Base-by-base conservation (phyloP, 345 rosid genomes). In the Citrus sp. region DNA sequence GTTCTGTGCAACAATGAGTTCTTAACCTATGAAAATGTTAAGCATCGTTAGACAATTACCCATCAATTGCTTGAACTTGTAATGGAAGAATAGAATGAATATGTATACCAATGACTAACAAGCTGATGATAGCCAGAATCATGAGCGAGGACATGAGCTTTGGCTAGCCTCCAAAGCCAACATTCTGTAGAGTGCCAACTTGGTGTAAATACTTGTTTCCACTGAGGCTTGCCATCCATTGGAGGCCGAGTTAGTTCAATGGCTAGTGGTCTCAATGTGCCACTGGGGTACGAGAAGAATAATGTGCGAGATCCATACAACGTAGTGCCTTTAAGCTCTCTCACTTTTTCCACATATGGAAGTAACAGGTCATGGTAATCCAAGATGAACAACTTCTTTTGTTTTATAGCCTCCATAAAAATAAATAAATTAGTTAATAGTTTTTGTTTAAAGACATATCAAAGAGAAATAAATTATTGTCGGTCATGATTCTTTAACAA, bases 101-200 rank as follows among this genome's bases (percentile, higher is more conserved):
- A 49, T 6, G 37, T 34, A 24, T 88, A 93, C 98, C 97, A 94
- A 73, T 94, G 97, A 49, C 89, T 87, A 60, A 91, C 81, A 80
- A 93, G 97, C 56, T 93, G 92, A 80, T 93, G 97, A 72, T 87
- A 82, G 51, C 89, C 88, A 14, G 93, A 86, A 16, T 94, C 98
- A 73, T 92, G 97, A 30, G 97, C 79, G 21, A 87, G 82, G 21
- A 71, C 93, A 72, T 94, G 98, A 37, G 90, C 84, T 83, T 92
- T 94, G 63, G 97, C 95, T 8, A 92, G 76, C 72, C 58, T 87
- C 98, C 97, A 94, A 0, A 91, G 88, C 98, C 97, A 92, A 79
- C 32, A 24, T 22, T 79, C 80, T 0, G 97, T 94, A 73, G 92
- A 67, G 79, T 85, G 62, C 80, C 67, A 81, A 12, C 82, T 64